Conservation (phyloP, 495 filamentous ascomycete genomes). For the Sordaria brevicollis region DNA sequence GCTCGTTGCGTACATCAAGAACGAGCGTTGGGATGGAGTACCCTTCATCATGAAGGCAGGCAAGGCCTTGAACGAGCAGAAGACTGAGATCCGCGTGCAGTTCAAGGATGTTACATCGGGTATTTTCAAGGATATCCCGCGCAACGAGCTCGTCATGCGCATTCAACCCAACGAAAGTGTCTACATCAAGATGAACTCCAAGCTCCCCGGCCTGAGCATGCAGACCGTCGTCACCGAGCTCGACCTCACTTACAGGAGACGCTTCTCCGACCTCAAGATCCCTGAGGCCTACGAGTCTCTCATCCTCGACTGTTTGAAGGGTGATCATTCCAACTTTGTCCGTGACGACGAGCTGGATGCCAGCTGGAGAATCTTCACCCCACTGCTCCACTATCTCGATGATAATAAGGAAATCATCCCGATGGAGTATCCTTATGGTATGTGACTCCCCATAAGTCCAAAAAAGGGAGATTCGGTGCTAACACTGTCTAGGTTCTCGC, state of each 20-base stretch:
- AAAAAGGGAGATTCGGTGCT: slow-evolving; percentile 3
- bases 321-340: slow-evolving; percentile 99
- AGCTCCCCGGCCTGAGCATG: slow-evolving; percentile 96
- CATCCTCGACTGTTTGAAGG: slow-evolving; percentile 95
- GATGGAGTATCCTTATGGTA: slow-evolving; percentile 99
- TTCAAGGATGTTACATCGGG: slow-evolving; percentile 98
- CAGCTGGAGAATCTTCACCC: slow-evolving; percentile 97
- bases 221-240: slow-evolving; percentile 99
- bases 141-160: slow-evolving; percentile 98
- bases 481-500: slow-evolving; percentile 61
- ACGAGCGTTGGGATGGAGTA: slow-evolving; percentile 98
- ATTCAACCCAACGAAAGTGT: slow-evolving; percentile 99
- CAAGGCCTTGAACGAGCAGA: slow-evolving; percentile 98
- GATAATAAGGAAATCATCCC: slow-evolving; percentile 98
- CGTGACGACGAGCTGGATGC: slow-evolving; percentile 97
- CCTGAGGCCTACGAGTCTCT: slow-evolving; percentile 98
- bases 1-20: slow-evolving; percentile 96
- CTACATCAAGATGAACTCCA: slow-evolving; percentile 99
- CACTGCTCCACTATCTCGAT: slow-evolving; percentile 94
- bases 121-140: slow-evolving; percentile 99
- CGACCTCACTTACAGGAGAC: slow-evolving; percentile 93
- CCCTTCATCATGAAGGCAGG: slow-evolving; percentile 99
- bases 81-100: slow-evolving; percentile 98
- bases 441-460: slow-evolving; percentile 21
- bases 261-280: slow-evolving; percentile 99